Evolutionary conservation across 1,139 yeast genomes (phyloP), one percentile per base, ranked within the genome.

Genomic region (Ogataea hybrid): DNA sequence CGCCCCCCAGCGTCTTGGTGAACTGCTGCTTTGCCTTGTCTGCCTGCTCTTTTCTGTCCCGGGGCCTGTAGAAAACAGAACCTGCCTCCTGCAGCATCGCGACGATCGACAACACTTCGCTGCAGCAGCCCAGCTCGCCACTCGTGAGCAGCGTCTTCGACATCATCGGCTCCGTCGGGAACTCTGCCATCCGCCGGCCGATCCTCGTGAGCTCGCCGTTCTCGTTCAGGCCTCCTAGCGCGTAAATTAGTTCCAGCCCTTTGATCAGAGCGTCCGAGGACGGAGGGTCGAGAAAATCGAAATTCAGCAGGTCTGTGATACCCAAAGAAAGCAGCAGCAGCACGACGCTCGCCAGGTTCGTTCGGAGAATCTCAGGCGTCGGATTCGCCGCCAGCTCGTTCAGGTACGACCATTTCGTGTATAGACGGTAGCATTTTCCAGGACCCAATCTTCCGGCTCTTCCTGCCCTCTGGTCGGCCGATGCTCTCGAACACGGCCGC

Each of bases 381-480:
- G 96, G 88, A 59, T 83, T 84, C 4, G 73, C 68, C 10, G 87
- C 87, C 41, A 90, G 64, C 54, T 89, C 97, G 55, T 87, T 75
- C 51, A 75, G 70, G 57, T 80, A 92, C 0, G 96, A 82, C 81
- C 92, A 81, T 59, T 87, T 89, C 0, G 98, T 90, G 59, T 77
- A 92, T 18, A 94, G 67, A 37, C 98, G 65, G 59, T 83, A 94
- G 60, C 98, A 92, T 59, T 88, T 89, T 0, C 98, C 98, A 0
- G 97, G 95, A 0, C 96, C 96, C 5, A 89, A 86, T 68, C 98
- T 81, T 6, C 98, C 98, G 0, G 97, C 98, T 65, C 98, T 77
- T 43, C 98, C 98, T 1, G 96, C 94, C 48, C 99, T 69, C 65
- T 92, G 99, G 51, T 89, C 90, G 0, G 97, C 97, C 27, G 95